Percentiles rank a stretch among this genome's conserved stretches.
These are phyloP conservation scores for Blepharisma undulans DNA, from an alignment of 169 alveolate genomes.

Conservation along the genomic window DNA sequence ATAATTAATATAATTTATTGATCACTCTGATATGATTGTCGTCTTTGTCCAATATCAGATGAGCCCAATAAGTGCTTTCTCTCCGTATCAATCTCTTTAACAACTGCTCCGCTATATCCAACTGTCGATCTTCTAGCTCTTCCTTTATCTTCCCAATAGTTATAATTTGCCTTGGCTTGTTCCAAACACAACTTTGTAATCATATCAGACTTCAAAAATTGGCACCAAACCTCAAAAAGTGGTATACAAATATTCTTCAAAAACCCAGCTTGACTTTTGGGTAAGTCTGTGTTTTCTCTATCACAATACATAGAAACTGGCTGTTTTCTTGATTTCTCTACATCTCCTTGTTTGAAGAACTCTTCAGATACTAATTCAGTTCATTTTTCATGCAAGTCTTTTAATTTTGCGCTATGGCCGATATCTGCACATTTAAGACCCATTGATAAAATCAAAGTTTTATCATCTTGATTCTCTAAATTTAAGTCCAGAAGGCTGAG, in stretches of 20 bases:
- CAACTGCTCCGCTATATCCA: background rate
- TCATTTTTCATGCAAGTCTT: constrained; percentile 91
- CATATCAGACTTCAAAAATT: background rate
- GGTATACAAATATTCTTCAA: constrained; percentile 55
- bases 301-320: constrained; percentile 65
- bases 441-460: constrained; percentile 80
- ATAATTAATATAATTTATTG: background rate
- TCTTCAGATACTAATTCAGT: constrained; percentile 90
- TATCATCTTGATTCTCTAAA: constrained; percentile 67
- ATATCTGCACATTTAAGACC: constrained; percentile 92
- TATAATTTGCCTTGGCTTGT: background rate
- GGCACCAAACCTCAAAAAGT: constrained; percentile 43
- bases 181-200: background rate
- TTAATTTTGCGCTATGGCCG: constrained; percentile 91
- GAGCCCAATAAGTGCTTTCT: background rate
- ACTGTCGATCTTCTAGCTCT: background rate
- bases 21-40: background rate
- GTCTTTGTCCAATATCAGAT: background rate
- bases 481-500: constrained; percentile 54
- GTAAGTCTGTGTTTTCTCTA: constrained; percentile 49
- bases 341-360: constrained; percentile 90
- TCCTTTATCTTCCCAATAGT: background rate
- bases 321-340: constrained; percentile 52
- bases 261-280: constrained; percentile 60
- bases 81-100: background rate